Percentiles rank a stretch among this genome's conserved stretches.
Conservation (phyloP, 768 basidiomycete species). For the Boletales sp. region DNA sequence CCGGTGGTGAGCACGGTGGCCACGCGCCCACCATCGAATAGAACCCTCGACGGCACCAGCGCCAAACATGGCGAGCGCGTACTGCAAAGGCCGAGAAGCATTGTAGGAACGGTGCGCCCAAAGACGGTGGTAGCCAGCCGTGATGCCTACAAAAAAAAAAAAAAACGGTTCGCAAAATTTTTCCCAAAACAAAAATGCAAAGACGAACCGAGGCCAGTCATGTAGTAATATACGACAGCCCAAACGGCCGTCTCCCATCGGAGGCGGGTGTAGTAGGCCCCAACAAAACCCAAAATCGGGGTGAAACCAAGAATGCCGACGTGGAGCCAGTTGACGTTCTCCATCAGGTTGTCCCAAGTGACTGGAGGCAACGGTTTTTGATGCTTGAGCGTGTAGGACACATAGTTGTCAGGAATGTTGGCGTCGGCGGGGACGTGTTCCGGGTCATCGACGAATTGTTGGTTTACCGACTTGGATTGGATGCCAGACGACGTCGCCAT, state of each 20-base stretch:
- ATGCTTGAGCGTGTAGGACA: constrained; percentile 67
- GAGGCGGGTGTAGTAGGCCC: constrained; percentile 61
- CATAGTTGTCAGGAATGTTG: constrained; percentile 80
- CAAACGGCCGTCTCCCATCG: constrained; percentile 74
- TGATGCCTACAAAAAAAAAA: constrained; percentile 54
- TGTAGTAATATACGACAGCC: constrained; percentile 65
- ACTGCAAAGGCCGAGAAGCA: constrained; percentile 82
- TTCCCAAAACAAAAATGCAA: constrained; percentile 23
- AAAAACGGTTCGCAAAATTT: neutral
- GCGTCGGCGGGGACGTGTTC: constrained; percentile 43
- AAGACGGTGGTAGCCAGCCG: constrained; percentile 93
- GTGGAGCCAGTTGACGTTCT: constrained; percentile 76
- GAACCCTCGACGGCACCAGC: constrained; percentile 95
- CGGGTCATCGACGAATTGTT: constrained; percentile 23
- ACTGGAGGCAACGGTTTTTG: constrained; percentile 68
- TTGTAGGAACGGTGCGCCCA: constrained; percentile 98
- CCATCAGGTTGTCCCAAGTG: constrained; percentile 51
- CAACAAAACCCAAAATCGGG: constrained; percentile 72
- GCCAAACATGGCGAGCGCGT: constrained; percentile 77
- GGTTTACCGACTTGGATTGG: constrained; percentile 1
- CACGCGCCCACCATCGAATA: constrained; percentile 98
- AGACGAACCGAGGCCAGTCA: constrained; percentile 75
- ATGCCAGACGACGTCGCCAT: constrained; percentile 2
- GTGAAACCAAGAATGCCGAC: constrained; percentile 68
- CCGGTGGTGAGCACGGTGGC: constrained; percentile 95